A percentile compares a stretch with the other conserved stretches of the same genome.
Conservation (phyloP, 2,329 filamentous ascomycete genomes). For the Beauveria caledonica region DNA sequence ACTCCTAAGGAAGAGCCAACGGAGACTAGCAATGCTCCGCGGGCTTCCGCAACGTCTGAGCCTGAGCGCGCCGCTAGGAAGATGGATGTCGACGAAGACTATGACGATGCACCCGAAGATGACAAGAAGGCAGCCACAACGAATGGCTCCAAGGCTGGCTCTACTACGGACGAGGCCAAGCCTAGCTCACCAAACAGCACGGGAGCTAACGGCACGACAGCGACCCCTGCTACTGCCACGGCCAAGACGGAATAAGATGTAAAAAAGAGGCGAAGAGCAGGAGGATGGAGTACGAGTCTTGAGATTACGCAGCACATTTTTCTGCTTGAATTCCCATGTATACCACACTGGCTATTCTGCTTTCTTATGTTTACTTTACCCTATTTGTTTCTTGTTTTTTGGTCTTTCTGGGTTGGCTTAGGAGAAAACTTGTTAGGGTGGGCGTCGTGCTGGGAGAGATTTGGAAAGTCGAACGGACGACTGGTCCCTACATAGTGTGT, state of each 20-base stretch:
- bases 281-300: slow-evolving; percentile 5
- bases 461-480: slow-evolving; percentile 5
- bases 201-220: slow-evolving; percentile 35
- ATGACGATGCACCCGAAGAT: slow-evolving; percentile 89
- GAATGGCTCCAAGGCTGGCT: slow-evolving; percentile 38
- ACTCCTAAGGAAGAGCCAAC: slow-evolving; percentile 52
- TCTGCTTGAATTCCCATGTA: slow-evolving; percentile 13
- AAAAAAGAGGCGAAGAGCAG: slow-evolving; percentile 5
- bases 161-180: slow-evolving; percentile 45
- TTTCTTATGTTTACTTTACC: slow-evolving; percentile 7
- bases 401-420: slow-evolving; percentile 8
- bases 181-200: slow-evolving; percentile 38
- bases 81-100: slow-evolving; percentile 96
- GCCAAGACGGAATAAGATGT: slow-evolving; percentile 38
- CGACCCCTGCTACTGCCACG: slow-evolving; percentile 26
- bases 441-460: slow-evolving; percentile 3
- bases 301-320: slow-evolving; percentile 8
- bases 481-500: slow-evolving; percentile 9
- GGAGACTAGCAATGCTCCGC: slow-evolving; percentile 32
- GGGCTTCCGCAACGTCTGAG: slow-evolving; percentile 50
- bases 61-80: slow-evolving; percentile 78
- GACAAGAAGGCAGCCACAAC: slow-evolving; percentile 52
- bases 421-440: slow-evolving; percentile 2
- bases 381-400: slow-evolving; percentile 9
- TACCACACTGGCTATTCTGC: slow-evolving; percentile 12